Evolutionary conservation across 805 yeast species (phyloP), one percentile per base, ranked within the genome.

Genomic region (Lachancea waltii): DNA sequence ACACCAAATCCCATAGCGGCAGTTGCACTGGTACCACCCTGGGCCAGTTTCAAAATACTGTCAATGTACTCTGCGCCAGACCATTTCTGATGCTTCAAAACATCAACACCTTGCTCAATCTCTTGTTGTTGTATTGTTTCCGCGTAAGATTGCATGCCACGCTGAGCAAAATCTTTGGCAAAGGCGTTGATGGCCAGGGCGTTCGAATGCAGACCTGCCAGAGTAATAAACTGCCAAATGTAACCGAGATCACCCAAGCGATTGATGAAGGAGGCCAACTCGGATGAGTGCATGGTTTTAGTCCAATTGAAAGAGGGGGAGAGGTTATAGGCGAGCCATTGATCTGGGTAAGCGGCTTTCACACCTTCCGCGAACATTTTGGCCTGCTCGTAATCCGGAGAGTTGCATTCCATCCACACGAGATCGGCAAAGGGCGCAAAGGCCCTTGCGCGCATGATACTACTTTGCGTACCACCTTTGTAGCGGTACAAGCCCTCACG

Each of bases 1-100:
- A 90, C 97, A 70, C 97, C 97, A 45, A 81, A 81, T 58, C 97
- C 97, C 97, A 90, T 90, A 34, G 97, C 97, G 49, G 97, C 95
- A 34, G 97, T 90, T 14, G 95, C 81, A 36, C 89, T 73, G 42
- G 89, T 83, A 68, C 97, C 97, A 54, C 97, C 97, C 40, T 92
- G 81, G 18, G 87, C 92, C 65, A 86, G 71, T 65, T 81, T 87
- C 63, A 90, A 78, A 57, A 90, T 70, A 43, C 85, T 81, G 65
- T 90, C 97, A 58, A 90, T 82, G 70, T 86, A 89, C 67, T 85
- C 95, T 21, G 97, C 97, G 60, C 97, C 97, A 30, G 96, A 86
- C 97, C 97, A 90, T 65, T 89, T 86, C 67, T 90, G 97, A 66
- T 90, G 97, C 73, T 87, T 90, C 47, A 90, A 94, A 43, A 90